Conservation (phyloP, 2,329 filamentous ascomycete species). For the Talaromyces sp. region DNA sequence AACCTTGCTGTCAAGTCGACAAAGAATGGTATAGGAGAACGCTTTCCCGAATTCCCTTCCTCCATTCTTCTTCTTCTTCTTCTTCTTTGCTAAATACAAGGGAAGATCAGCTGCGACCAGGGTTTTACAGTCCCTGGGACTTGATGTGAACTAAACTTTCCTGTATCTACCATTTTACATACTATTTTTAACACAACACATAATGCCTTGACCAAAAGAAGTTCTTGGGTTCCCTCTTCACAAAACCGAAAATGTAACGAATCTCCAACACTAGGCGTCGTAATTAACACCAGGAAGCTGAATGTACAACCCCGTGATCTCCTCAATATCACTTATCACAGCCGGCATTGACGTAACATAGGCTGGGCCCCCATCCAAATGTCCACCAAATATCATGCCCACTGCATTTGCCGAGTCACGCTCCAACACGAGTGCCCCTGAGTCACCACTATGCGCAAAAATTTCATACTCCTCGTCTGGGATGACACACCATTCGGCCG, state of each 20-base stretch:
- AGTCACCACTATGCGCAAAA: constrained; percentile 6
- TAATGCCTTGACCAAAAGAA: not conserved
- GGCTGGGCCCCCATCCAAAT: not conserved
- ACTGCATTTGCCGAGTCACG: not conserved
- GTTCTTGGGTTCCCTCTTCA: not conserved
- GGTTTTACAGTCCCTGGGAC: not conserved
- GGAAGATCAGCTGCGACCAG: not conserved
- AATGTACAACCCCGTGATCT: constrained; percentile 3
- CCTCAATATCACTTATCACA: constrained; percentile 1
- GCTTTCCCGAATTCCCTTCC: not conserved
- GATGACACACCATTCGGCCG: constrained; percentile 7
- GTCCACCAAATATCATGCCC: constrained; percentile 7
- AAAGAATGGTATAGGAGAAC: not conserved
- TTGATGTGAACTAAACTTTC: not conserved
- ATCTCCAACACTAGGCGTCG: not conserved
- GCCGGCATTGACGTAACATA: constrained; percentile 11
- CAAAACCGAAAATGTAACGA: not conserved
- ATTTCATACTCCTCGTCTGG: not conserved
- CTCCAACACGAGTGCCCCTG: constrained; percentile 7
- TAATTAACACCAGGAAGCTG: constrained; percentile 4
- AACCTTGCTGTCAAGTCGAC: no score
- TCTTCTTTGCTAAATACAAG: not conserved
- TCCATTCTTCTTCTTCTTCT: not conserved
- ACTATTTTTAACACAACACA: not conserved
- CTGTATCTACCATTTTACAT: not conserved